These are phyloP conservation scores for Eragrostis nindensis DNA, from an alignment of 176 grass and related monocot species.

Conservation along the genomic window DNA sequence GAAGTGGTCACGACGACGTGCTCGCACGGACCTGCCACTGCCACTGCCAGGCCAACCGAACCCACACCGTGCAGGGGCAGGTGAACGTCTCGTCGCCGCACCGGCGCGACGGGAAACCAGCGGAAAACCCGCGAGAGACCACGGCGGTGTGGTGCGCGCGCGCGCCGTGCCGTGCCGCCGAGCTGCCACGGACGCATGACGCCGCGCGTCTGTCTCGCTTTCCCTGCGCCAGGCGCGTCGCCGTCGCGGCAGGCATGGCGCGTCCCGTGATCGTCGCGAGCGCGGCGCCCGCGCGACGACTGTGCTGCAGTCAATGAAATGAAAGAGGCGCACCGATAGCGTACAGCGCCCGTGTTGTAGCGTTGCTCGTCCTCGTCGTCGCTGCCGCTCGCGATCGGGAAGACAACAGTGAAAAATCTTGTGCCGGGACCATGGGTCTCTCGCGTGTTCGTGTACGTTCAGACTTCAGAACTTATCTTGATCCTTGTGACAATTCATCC, in stretches of 20 bases:
- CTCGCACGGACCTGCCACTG: neutral
- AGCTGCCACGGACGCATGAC: neutral
- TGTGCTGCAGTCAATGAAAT: conserved; percentile 12
- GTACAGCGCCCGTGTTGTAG: neutral
- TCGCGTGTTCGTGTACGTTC: neutral
- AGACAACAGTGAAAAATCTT: neutral
- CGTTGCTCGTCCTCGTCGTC: neutral
- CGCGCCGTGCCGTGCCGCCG: neutral
- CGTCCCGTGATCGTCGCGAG: too few relatives aligned
- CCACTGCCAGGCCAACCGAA: neutral
- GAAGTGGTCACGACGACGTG: neutral
- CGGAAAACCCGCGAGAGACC: conserved; percentile 23
- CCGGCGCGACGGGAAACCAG: neutral
- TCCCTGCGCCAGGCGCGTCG: neutral
- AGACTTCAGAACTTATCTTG: neutral
- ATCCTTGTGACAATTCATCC: neutral
- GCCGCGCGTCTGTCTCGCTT: neutral
- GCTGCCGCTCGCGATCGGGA: conserved; percentile 7
- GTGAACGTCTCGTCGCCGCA: conserved; percentile 22
- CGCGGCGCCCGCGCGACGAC: neutral
- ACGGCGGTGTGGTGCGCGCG: too few relatives aligned
- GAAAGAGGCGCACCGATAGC: neutral
- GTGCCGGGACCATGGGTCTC: neutral
- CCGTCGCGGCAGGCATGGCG: neutral
- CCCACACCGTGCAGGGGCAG: neutral